A percentile compares a stretch with the other conserved stretches of the same genome.
These are phyloP conservation scores for Babesia sp. DNA, from an alignment of 169 alveolate genomes.

Conservation along the genomic window DNA sequence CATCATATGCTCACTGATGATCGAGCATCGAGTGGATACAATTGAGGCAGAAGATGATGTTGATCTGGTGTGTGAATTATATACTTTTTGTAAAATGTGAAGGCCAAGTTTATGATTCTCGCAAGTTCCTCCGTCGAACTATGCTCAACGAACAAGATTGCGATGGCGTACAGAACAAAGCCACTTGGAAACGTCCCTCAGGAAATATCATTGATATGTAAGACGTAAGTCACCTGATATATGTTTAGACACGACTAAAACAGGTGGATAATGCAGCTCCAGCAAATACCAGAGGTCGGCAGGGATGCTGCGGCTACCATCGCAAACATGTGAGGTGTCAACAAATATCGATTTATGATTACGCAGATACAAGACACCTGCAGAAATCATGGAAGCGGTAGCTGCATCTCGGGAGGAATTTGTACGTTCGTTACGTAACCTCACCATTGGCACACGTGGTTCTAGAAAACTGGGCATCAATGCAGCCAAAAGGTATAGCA, in stretches of 20 bases:
- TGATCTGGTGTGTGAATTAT: slow-evolving; percentile 39
- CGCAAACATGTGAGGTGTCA: slow-evolving; percentile 26
- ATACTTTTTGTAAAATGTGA: not conserved
- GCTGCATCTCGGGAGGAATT: slow-evolving; percentile 19
- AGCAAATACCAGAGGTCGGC: slow-evolving; percentile 65
- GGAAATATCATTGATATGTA: slow-evolving; percentile 6
- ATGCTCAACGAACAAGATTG: slow-evolving; percentile 1
- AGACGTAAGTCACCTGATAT: slow-evolving; percentile 16
- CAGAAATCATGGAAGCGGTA: slow-evolving; percentile 47
- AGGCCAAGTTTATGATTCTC: slow-evolving; percentile 36
- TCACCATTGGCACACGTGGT: slow-evolving; percentile 2
- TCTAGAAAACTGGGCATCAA: slow-evolving; percentile 27
- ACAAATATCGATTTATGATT: not conserved
- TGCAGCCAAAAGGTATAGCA: slow-evolving; percentile 46
- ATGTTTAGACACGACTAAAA: not conserved
- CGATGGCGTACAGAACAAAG: slow-evolving; percentile 32
- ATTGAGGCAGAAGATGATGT: slow-evolving; percentile 57
- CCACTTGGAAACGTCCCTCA: not conserved
- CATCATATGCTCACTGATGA: slow-evolving; percentile 37
- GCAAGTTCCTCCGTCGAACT: slow-evolving; percentile 39
- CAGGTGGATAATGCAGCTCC: slow-evolving; percentile 66
- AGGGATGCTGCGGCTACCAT: slow-evolving; percentile 51
- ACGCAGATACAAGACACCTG: slow-evolving; percentile 49
- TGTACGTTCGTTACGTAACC: not conserved
- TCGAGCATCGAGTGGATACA: slow-evolving; percentile 54